phyloP scores from a whole-genome alignment of 179 eudicot species.

The Beta lomatogona region DNA sequence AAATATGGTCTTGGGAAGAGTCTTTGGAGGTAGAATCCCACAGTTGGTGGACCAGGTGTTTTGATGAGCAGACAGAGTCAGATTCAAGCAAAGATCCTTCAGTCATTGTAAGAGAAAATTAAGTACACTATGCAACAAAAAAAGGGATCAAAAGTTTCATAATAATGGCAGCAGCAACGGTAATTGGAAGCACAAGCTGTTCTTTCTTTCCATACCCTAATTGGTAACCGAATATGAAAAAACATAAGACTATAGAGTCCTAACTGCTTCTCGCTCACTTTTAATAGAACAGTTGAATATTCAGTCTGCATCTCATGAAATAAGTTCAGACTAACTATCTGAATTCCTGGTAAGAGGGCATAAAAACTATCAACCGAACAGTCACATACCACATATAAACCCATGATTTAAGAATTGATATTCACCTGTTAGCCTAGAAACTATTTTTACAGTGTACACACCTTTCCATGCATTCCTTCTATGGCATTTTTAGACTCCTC shows the following conservation, averaged over 20 bases:
- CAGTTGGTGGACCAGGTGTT: background rate
- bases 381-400: background rate
- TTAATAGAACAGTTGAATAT: background rate
- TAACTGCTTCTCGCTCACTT: background rate
- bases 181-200: background rate
- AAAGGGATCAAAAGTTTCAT: background rate
- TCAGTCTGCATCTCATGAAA: background rate
- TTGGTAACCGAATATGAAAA: background rate
- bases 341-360: background rate
- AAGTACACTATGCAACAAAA: background rate
- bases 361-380: background rate
- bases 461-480: conserved; percentile 96
- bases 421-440: background rate
- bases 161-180: background rate
- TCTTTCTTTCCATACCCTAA: background rate
- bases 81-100: background rate
- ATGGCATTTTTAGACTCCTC: conserved; percentile 82
- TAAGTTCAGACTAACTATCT: background rate
- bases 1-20: background rate
- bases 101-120: background rate
- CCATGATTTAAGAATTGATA: background rate
- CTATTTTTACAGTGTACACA: conserved; percentile 20
- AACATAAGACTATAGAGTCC: background rate
- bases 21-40: background rate
- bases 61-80: background rate